Evolutionary conservation across 2,329 filamentous ascomycete species (phyloP), one percentile per base, ranked within the genome.

Genomic region (Neoascochyta sp.): DNA sequence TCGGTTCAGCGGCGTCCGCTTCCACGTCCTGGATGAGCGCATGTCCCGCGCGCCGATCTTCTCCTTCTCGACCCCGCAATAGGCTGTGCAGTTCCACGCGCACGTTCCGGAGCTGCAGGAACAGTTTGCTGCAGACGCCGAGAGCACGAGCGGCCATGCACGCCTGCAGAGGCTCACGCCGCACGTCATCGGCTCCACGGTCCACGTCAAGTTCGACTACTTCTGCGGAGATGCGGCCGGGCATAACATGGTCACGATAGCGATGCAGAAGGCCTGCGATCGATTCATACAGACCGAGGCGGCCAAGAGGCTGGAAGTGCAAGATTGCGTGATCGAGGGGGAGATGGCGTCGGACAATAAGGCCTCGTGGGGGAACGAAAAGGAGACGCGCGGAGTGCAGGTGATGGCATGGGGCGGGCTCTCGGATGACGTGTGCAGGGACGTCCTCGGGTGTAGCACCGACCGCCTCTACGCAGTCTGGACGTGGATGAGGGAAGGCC

Each of bases 221-320:
- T 16, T 18, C 2, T 55, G 47, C 18, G 53, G 53, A 7, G 51
- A 57, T 27, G 48, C 55, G 1, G 37, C 48, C 1, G 53, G 52
- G 7, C 54, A 60, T 28, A 60, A 57, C 24, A 56, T 57, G 50
- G 48, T 50, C 7, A 58, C 53, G 3, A 44, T 56, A 13, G 52
- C 52, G 5, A 57, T 50, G 7, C 47, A 57, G n/a, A 18, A 36
- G 5, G 44, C 42, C 7, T 58, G 52, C 17, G 42, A 45, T 20
- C 27, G 9, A 2, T 30, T 40, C 7, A 40, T 53, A 19, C 26
- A 40, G 8, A 25, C 32, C 8, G 16, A 27, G 9, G 19, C 22
- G 10, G 37, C 34, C 1, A 16, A 33, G 16, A 27, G 38, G n/a
- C 16, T 36, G 26, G 13, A 39, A 27, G 17, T 34, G 37, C 21